Base-by-base conservation (phyloP, 2,329 filamentous ascomycete genomes). In the Trichophaea hybrida region DNA sequence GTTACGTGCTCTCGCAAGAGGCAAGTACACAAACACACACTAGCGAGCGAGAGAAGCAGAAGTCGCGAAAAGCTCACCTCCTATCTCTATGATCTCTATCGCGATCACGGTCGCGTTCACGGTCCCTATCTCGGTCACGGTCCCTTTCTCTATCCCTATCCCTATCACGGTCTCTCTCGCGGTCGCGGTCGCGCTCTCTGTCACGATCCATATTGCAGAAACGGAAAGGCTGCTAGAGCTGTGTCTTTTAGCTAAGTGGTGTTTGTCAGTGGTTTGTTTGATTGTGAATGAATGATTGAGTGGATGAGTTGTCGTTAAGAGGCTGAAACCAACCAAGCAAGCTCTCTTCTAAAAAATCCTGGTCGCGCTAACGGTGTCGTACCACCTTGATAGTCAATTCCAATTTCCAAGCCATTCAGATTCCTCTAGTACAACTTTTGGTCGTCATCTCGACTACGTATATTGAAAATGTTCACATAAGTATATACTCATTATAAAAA, bases 141-240 rank as follows among this genome's bases (percentile, higher is more conserved):
- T 64, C 62, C 31, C 62, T 60, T 32, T 64, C 62, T 24, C 56
- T 33, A 15, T 53, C 50, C 17, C 38, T n/a, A 8, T 37, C 32
- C 10, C 46, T 17, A 32, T 51, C 32, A 32, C 50, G 31, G 46
- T 53, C 50, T 55, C 59, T 65, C 51, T 66, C 64, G 17, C 66
- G 66, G 52, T 68, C 65, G 50, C 61, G 59, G 35, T 65, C 64
- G 40, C 65, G 63, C 55, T 67, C 66, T 55, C 66, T 64, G 55
- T 58, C 53, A 8, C 53, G 34, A 33, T 55, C 53, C 53, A 55
- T 55, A 7, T 5, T 33, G 15, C 5, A 24, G 32, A 13, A 51
- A 5, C 8, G 5, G 15, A 51, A 33, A 17, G 15, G 48, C 13
- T 24, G n/a, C 48, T 51, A 5, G n/a, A 51, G 6, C 13, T 17